Percentiles rank a stretch among this genome's conserved stretches.
Evolutionary conservation across 2,329 filamentous ascomycete species (phyloP).

Genomic region (Penicillium sp.): DNA sequence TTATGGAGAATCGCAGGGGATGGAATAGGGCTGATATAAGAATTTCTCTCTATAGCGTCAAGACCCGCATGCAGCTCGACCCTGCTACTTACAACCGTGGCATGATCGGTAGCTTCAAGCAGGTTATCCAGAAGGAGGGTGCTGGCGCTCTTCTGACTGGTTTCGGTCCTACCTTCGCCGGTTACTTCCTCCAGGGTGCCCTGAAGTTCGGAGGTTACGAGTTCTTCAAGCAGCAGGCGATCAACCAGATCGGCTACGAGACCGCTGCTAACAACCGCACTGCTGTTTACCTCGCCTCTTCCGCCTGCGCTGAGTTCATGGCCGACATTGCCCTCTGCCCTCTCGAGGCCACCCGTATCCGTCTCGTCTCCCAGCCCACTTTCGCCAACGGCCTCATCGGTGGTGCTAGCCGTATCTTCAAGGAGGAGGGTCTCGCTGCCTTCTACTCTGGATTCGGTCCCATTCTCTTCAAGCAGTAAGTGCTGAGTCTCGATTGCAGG

Average conservation of each 20-base stretch:
- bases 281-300: conserved; percentile 71
- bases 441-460: conserved; percentile 92
- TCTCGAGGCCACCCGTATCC: conserved; percentile 89
- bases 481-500: conserved; percentile 14
- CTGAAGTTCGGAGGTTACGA: conserved; percentile 95
- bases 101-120: conserved; percentile 79
- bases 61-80: conserved; percentile 93
- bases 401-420: conserved; percentile 80
- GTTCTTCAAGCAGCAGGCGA: conserved; percentile 91
- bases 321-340: conserved; percentile 73
- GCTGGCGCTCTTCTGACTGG: conserved; percentile 82
- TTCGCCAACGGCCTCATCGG: conserved; percentile 77
- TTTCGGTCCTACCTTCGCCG: conserved; percentile 78
- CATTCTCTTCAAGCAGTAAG: conserved; percentile 79
- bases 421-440: conserved; percentile 76
- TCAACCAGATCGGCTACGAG: conserved; percentile 76
- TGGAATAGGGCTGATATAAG: conserved; percentile 9
- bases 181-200: conserved; percentile 91
- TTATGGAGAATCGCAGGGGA: too few relatives aligned
- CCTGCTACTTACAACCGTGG: conserved; percentile 84
- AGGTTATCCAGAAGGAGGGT: conserved; percentile 81
- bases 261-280: conserved; percentile 75
- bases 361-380: conserved; percentile 82
- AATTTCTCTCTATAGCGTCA: conserved; percentile 62
- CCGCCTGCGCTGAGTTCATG: conserved; percentile 63